phyloP scores from a whole-genome alignment of 2,329 filamentous ascomycete genomes.

The Dactylellina drechsleri region DNA sequence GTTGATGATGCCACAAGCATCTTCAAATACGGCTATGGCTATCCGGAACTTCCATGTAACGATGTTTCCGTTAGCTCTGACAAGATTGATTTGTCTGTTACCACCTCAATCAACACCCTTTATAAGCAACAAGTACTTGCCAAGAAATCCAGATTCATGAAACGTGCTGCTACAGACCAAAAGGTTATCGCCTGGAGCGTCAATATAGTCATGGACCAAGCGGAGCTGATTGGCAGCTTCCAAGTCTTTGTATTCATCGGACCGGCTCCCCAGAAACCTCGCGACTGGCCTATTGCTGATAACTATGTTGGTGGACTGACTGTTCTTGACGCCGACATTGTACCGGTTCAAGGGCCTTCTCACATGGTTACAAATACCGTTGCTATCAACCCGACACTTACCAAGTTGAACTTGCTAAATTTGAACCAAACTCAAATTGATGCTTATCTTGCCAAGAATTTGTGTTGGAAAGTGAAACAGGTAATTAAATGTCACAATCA shows the following conservation, averaged over 20 bases:
- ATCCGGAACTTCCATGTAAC: constrained; percentile 55
- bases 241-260: constrained; percentile 28
- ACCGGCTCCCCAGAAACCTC: not conserved
- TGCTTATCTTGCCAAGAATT: constrained; percentile 26
- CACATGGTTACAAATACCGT: constrained; percentile 14
- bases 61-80: constrained; percentile 1
- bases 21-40: constrained; percentile 56
- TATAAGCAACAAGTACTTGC: constrained; percentile 33
- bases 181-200: constrained; percentile 54
- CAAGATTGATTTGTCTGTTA: constrained; percentile 39
- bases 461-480: constrained; percentile 22
- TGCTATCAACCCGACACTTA: constrained; percentile 17
- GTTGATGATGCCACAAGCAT: constrained; percentile 49
- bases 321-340: constrained; percentile 12
- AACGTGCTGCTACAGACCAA: constrained; percentile 6
- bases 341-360: not conserved
- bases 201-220: constrained; percentile 54
- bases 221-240: constrained; percentile 50
- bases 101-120: constrained; percentile 46
- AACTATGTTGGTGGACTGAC: constrained; percentile 15
- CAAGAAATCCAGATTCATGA: constrained; percentile 4
- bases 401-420: not conserved
- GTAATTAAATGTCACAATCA: constrained; percentile 7
- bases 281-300: constrained; percentile 15
- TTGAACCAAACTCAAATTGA: constrained; percentile 15